Conservation (phyloP, 108 stramenopile species). For the Nitzschia inconspicua region DNA sequence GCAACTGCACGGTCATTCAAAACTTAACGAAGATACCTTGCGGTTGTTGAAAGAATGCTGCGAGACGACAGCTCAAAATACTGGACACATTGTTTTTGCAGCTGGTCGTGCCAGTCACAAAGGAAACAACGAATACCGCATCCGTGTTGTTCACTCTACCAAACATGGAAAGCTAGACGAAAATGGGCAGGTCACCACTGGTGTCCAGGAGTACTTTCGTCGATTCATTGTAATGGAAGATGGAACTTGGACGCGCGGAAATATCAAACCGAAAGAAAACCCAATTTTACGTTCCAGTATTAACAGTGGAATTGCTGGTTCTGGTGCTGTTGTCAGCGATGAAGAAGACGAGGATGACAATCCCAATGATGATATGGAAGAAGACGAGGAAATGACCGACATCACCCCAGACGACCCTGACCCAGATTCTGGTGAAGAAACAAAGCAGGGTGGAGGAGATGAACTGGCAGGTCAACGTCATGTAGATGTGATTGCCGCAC, state of each 20-base stretch:
- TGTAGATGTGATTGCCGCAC: constrained; percentile 21
- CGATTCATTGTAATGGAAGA: constrained; percentile 2
- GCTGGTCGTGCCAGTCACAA: constrained; percentile 10
- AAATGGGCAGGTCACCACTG: constrained; percentile 9
- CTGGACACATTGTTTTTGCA: constrained; percentile 32
- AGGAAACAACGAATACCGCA: constrained; percentile 16
- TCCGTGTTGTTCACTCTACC: constrained; percentile 33
- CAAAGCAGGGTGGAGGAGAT: background rate
- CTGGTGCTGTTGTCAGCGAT: background rate
- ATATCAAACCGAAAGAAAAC: background rate
- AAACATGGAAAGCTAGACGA: constrained; percentile 11
- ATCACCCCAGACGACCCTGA: background rate
- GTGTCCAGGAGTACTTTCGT: constrained; percentile 24
- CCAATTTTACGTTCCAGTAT: too few species aligned
- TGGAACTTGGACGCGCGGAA: constrained; percentile 16
- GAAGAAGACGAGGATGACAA: constrained; percentile 6
- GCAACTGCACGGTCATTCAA: background rate
- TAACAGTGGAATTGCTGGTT: background rate
- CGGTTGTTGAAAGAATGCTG: constrained; percentile 11
- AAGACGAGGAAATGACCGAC: constrained; percentile 2
- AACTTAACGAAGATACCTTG: background rate
- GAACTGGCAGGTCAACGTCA: constrained; percentile 7
- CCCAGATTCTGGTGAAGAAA: constrained; percentile 4
- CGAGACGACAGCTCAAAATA: constrained; percentile 11
- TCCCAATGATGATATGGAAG: background rate